Evolutionary conservation across 169 alveolate genomes (phyloP).

Genomic region (Hepatocystis sp.): DNA sequence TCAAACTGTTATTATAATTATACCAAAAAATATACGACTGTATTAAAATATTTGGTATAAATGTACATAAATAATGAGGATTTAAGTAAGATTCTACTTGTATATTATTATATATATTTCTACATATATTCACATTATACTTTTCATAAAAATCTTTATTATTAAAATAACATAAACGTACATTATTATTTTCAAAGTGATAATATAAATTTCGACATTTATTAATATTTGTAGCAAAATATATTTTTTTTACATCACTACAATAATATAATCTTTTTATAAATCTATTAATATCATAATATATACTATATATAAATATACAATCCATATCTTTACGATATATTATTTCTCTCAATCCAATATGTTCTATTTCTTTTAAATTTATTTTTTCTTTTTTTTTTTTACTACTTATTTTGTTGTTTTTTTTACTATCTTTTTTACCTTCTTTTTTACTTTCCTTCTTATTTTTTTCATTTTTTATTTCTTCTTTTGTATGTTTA

Average conservation of each 20-base stretch:
- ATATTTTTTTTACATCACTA: conserved; percentile 73
- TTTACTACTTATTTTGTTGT: conserved; percentile 2
- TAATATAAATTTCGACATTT: conserved; percentile 68
- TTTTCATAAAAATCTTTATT: conserved; percentile 33
- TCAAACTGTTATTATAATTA: conserved; percentile 28
- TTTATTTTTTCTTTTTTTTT: conserved; percentile 1
- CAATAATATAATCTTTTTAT: conserved; percentile 64
- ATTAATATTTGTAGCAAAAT: conserved; percentile 54
- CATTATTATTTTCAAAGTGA: conserved; percentile 75
- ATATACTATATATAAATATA: conserved; percentile 54
- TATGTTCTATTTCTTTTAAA: conserved; percentile 11
- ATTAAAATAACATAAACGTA: conserved; percentile 69
- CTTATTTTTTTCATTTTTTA: background rate
- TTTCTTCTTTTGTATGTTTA: too few species aligned
- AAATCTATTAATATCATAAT: conserved; percentile 46
- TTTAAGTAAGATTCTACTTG: conserved; percentile 56
- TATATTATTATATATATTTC: conserved; percentile 69
- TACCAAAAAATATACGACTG: conserved; percentile 66
- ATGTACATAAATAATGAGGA: conserved; percentile 50
- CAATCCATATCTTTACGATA: conserved; percentile 68
- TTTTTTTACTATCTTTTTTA: conserved; percentile 4
- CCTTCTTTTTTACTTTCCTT: conserved; percentile 6
- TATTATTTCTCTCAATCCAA: conserved; percentile 71
- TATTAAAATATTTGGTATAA: conserved; percentile 35
- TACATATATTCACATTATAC: conserved; percentile 33